These are phyloP conservation scores for Brasilioporus rufonigricans DNA, from an alignment of 768 basidiomycete genomes.

Conservation along the genomic window DNA sequence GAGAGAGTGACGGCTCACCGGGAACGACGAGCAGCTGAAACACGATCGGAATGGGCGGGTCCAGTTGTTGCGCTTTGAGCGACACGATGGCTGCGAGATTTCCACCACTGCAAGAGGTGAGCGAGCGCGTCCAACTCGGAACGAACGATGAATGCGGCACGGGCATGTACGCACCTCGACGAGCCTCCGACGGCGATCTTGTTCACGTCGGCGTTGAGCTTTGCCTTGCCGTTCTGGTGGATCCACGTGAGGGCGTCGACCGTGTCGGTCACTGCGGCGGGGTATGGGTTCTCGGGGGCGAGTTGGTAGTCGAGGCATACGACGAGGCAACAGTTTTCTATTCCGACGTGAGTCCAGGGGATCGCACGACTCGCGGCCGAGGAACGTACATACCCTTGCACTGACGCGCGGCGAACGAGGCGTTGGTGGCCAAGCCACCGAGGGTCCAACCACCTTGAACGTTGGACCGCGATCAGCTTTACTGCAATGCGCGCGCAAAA, in stretches of 20 bases:
- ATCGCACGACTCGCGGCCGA: not conserved
- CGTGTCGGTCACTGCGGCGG: constrained; percentile 68
- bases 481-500: not conserved
- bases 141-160: not conserved
- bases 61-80: constrained; percentile 53
- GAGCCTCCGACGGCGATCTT: constrained; percentile 69
- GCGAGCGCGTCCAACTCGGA: too few relatives aligned
- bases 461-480: not conserved
- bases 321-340: constrained; percentile 61
- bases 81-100: constrained; percentile 67
- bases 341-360: not conserved
- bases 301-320: constrained; percentile 70
- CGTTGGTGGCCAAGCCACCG: constrained; percentile 57
- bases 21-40: constrained; percentile 74
- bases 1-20: constrained; percentile 12
- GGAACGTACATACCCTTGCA: constrained; percentile 16
- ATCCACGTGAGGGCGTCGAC: constrained; percentile 68
- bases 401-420: constrained; percentile 45
- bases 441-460: constrained; percentile 69
- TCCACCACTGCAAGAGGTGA: constrained; percentile 63
- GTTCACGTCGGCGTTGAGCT: constrained; percentile 48
- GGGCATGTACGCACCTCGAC: constrained; percentile 46
- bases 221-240: constrained; percentile 40
- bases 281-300: constrained; percentile 69
- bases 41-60: constrained; percentile 51